Evolutionary conservation across 1,139 yeast species (phyloP), one percentile per base, ranked within the genome.

Genomic region (Saccharomyces hybrid): DNA sequence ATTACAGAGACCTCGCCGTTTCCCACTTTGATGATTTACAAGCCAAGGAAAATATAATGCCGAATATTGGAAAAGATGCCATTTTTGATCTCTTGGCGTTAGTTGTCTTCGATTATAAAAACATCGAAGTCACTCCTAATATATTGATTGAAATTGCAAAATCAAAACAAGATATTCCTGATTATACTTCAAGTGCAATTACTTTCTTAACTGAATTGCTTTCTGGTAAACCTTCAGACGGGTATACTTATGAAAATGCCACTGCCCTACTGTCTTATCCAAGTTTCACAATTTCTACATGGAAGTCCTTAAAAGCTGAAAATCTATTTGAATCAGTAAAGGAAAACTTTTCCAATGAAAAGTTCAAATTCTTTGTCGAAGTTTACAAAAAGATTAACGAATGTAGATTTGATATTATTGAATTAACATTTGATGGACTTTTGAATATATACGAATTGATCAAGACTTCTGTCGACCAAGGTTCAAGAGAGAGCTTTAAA

Each of bases 61-160:
- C 34, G 3, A 29, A 16, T 5, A 13, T 50, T 3, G 52, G 52
- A 5, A 41, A 51, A 5, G 62, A 62, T 31, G 25, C 51, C 1
- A 55, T 58, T 5, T 56, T 57, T 48, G 59, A 58, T 27, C 51
- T 59, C 13, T 46, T 66, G 7, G 47, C 58, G 1, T 50, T 49
- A 26, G 48, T 63, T 0, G 38, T 72, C 9, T 66, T 69, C 48
- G 61, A 54, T 5, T 38, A 50, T 7, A 28, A 47, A 7, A 9
- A 28, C 9, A 48, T 50, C 19, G 41, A 42, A 1, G 11, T 57
- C n/a, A 49, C 60, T 14, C 60, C 63, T 27, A 60, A 57, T 2
- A 62, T 75, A 32, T 53, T 75, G 34, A 57, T 68, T 13, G 74
- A 71, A 51, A 52, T 73, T 23, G 62, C 69, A 1, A 54, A 46